phyloP scores from a whole-genome alignment of 257 asterid species.

The Przewalskia tangutica region DNA sequence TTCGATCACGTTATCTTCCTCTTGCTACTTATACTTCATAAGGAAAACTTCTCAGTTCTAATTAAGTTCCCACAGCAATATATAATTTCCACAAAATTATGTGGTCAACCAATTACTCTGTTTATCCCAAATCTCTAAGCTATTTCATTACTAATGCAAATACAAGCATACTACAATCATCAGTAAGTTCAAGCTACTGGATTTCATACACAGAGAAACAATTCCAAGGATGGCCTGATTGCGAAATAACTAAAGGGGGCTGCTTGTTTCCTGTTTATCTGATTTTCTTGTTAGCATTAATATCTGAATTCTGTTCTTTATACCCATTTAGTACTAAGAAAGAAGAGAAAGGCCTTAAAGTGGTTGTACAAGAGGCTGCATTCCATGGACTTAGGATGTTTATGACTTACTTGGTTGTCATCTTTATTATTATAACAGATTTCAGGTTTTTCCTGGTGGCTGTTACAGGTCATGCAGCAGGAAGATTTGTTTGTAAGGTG shows the following conservation, averaged over 20 bases:
- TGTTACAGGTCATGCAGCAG: constrained; percentile 48
- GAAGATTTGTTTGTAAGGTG: constrained; percentile 29
- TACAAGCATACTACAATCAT: not conserved
- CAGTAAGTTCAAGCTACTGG: constrained; percentile 16
- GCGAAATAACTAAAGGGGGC: not conserved
- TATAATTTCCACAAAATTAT: not conserved
- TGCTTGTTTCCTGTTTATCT: constrained; percentile 9
- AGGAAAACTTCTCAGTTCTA: not conserved
- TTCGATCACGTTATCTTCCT: not conserved
- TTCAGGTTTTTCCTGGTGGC: constrained; percentile 17
- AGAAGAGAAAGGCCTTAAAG: not conserved
- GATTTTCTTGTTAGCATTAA: constrained; percentile 13
- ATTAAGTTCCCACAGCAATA: not conserved
- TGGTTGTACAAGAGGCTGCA: constrained; percentile 1
- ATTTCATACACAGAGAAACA: constrained; percentile 10
- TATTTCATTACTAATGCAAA: not conserved
- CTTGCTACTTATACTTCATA: not conserved
- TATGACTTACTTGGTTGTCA: constrained; percentile 14
- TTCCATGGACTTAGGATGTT: constrained; percentile 18
- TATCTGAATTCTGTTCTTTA: constrained; percentile 17
- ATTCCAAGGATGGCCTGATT: constrained; percentile 14
- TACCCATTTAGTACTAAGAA: not conserved
- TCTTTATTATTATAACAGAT: constrained; percentile 13
- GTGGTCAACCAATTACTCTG: not conserved
- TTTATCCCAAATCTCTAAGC: not conserved